phyloP scores from a whole-genome alignment of 352 stramenopile genomes.

The Globisporangium camurandrum region DNA sequence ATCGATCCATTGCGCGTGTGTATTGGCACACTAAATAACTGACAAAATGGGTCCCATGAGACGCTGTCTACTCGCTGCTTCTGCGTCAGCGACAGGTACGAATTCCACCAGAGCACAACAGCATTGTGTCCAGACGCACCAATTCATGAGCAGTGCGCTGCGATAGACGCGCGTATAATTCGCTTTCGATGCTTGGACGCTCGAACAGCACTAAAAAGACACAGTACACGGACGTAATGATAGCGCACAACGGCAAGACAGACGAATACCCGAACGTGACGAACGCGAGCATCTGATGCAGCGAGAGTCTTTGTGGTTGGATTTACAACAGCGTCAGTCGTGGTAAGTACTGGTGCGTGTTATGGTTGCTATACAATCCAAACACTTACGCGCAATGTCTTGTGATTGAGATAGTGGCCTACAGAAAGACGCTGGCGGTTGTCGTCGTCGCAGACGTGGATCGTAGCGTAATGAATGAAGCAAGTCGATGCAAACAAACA shows the following conservation, averaged over 20 bases:
- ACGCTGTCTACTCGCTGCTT: too few species aligned
- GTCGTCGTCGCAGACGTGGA: too few species aligned
- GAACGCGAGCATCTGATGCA: slow-evolving; percentile 61
- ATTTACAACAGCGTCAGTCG: neutral
- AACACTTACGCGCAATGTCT: slow-evolving; percentile 44
- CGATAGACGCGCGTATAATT: slow-evolving; percentile 41
- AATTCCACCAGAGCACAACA: slow-evolving; percentile 72
- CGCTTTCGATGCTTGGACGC: slow-evolving; percentile 30
- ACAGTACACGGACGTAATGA: too few species aligned
- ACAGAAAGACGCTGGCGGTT: neutral
- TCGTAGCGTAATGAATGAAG: neutral
- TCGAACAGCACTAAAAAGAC: too few species aligned
- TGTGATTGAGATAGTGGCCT: slow-evolving; percentile 67
- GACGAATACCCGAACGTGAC: slow-evolving; percentile 70
- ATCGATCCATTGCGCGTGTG: too few species aligned
- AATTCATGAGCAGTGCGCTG: slow-evolving; percentile 59
- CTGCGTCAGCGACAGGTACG: slow-evolving; percentile 68
- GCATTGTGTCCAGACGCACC: slow-evolving; percentile 66
- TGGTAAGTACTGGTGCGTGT: neutral
- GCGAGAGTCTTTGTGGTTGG: slow-evolving; percentile 58
- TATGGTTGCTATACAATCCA: too few species aligned
- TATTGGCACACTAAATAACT: too few species aligned
- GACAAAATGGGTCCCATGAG: too few species aligned
- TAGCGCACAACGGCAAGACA: neutral
- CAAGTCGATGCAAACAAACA: neutral